phyloP scores from a whole-genome alignment of 768 basidiomycete genomes.

The Pleurotus eryngii region DNA sequence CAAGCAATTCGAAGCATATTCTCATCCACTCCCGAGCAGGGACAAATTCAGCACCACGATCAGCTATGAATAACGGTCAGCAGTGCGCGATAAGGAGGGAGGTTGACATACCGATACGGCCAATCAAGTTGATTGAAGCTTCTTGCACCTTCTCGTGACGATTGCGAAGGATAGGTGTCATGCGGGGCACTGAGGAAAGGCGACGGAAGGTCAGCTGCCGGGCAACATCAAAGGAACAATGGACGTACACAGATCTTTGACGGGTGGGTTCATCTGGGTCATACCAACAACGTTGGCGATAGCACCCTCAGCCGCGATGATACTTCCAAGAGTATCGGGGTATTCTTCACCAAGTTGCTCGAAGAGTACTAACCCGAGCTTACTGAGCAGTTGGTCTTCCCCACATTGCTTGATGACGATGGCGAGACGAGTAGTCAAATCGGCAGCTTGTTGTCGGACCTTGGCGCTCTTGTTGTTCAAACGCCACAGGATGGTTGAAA shows the following conservation, averaged over 20 bases:
- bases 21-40: slow-evolving; percentile 99
- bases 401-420: slow-evolving; percentile 99
- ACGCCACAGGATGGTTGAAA: slow-evolving; percentile 98
- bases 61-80: slow-evolving; percentile 46
- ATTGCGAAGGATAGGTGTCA: slow-evolving; percentile 99
- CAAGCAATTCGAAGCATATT: slow-evolving; percentile 97
- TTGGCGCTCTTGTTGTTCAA: slow-evolving; percentile 99
- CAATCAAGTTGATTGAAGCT: slow-evolving; percentile 98
- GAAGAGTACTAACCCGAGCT: slow-evolving; percentile 94
- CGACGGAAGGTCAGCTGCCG: background rate
- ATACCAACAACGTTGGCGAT: slow-evolving; percentile 99
- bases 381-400: slow-evolving; percentile 92
- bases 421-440: slow-evolving; percentile 91
- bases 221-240: background rate
- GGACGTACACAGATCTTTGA: slow-evolving; percentile 93
- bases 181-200: slow-evolving; percentile 78
- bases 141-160: slow-evolving; percentile 99
- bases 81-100: slow-evolving; percentile 6
- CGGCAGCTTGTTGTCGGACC: slow-evolving; percentile 98
- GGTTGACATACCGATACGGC: slow-evolving; percentile 71
- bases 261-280: slow-evolving; percentile 99
- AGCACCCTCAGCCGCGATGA: slow-evolving; percentile 97
- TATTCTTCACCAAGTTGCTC: slow-evolving; percentile 99
- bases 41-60: slow-evolving; percentile 98
- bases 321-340: slow-evolving; percentile 97